These are phyloP conservation scores for Paramecium bursaria DNA, from an alignment of 73 alveolate species.

Conservation along the genomic window DNA sequence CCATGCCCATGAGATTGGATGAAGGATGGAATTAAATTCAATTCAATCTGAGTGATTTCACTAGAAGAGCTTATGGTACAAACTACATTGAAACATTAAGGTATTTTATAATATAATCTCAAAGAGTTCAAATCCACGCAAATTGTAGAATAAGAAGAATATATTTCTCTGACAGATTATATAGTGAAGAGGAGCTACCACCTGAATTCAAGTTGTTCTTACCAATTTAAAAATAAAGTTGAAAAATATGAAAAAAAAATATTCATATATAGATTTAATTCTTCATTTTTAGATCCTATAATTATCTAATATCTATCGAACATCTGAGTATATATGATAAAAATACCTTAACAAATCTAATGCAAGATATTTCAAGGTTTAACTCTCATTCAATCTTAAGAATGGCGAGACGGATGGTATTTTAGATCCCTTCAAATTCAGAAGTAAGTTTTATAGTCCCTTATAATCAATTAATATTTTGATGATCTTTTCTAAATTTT, in stretches of 20 bases:
- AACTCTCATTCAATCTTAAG: too few species aligned
- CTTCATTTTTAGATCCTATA: too few species aligned
- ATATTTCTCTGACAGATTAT: conserved; percentile 81
- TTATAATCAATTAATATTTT: too few species aligned
- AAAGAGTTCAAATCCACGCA: conserved; percentile 84
- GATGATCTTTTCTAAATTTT: too few species aligned
- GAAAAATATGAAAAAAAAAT: conserved; percentile 18
- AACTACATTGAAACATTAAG: conserved; percentile 84
- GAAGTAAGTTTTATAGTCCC: too few species aligned
- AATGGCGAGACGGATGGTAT: too few species aligned
- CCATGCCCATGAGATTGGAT: conserved; percentile 93
- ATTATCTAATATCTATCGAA: too few species aligned
- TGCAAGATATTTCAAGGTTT: too few species aligned
- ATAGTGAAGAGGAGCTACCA: conserved; percentile 82
- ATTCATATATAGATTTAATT: too few species aligned
- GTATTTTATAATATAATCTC: not conserved
- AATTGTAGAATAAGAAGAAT: conserved; percentile 89
- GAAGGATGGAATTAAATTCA: conserved; percentile 93
- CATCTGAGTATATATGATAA: too few species aligned
- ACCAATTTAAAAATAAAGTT: conserved; percentile 72
- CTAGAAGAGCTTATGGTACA: conserved; percentile 88
- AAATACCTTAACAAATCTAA: too few species aligned
- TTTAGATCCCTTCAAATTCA: too few species aligned
- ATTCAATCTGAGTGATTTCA: conserved; percentile 89
- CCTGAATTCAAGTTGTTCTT: conserved; percentile 87